Percentiles rank a stretch among this genome's conserved stretches.
These are phyloP conservation scores for Pichia sp. DNA, from an alignment of 1,139 yeast species.

Conservation along the genomic window DNA sequence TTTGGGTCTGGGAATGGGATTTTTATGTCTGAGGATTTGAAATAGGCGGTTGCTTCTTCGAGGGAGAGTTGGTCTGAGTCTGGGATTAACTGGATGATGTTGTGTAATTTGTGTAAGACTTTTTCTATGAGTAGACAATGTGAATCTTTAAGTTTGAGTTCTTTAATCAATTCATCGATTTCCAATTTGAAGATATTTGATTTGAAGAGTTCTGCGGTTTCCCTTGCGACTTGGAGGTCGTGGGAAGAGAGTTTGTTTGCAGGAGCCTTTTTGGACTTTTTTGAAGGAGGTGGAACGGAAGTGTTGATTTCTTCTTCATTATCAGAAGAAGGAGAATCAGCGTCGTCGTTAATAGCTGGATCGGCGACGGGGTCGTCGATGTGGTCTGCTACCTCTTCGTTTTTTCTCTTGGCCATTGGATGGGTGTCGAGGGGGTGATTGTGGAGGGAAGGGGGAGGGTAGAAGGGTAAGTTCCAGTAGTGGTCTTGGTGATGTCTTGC, in stretches of 20 bases:
- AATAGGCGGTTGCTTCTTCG: conserved; percentile 48
- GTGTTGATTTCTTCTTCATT: neutral
- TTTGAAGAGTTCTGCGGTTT: conserved; percentile 90
- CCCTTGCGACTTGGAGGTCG: conserved; percentile 88
- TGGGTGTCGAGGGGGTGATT: neutral
- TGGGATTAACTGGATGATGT: conserved; percentile 62
- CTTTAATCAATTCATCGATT: conserved; percentile 85
- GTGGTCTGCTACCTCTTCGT: neutral
- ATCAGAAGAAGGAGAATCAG: too few relatives aligned
- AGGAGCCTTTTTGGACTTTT: conserved; percentile 16
- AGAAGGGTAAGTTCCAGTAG: too few relatives aligned
- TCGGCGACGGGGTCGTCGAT: neutral
- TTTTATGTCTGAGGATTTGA: conserved; percentile 48
- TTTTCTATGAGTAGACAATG: conserved; percentile 70
- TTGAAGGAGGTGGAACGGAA: conserved; percentile 10
- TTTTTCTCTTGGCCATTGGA: neutral
- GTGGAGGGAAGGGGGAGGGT: neutral
- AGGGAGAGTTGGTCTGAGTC: conserved; percentile 50
- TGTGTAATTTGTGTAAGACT: conserved; percentile 74
- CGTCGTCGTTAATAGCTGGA: neutral
- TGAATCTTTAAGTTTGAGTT: conserved; percentile 69
- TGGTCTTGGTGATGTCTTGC: too few relatives aligned
- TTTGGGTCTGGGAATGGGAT: conserved; percentile 93
- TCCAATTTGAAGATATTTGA: conserved; percentile 93
- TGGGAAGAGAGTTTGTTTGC: conserved; percentile 56